These are phyloP conservation scores for Salvia splendens DNA, from an alignment of 257 asterid genomes.

Conservation along the genomic window DNA sequence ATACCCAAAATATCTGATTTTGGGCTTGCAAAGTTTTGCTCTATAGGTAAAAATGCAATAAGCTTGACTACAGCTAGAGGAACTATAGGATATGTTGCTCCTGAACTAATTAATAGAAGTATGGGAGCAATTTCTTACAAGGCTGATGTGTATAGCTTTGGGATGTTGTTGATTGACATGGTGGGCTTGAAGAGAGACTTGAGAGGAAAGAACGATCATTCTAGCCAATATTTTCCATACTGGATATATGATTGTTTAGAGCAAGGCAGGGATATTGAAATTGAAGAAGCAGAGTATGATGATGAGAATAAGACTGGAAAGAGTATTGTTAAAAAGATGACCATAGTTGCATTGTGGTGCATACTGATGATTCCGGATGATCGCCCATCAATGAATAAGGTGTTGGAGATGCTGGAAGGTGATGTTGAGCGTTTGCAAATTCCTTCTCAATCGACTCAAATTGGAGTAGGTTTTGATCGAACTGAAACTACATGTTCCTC, in stretches of 20 bases:
- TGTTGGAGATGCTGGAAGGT: conserved; percentile 1
- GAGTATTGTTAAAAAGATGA: background rate
- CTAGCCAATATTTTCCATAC: conserved; percentile 7
- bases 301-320: background rate
- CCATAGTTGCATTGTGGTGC: conserved; percentile 18
- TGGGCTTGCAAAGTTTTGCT: conserved; percentile 29
- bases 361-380: conserved; percentile 8
- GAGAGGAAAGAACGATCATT: background rate
- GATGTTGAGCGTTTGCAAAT: background rate
- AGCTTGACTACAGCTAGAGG: conserved; percentile 34
- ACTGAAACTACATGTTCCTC: background rate
- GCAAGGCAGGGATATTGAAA: conserved; percentile 23
- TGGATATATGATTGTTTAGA: conserved; percentile 28
- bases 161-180: conserved; percentile 36
- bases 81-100: conserved; percentile 41
- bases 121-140: conserved; percentile 30
- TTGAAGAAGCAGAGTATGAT: background rate
- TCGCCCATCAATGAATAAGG: conserved; percentile 5
- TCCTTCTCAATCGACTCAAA: background rate
- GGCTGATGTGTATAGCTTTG: conserved; percentile 43
- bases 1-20: conserved; percentile 37
- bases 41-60: conserved; percentile 9
- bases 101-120: conserved; percentile 28
- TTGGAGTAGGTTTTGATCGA: background rate
- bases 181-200: conserved; percentile 23